Base-by-base conservation (phyloP, 1,139 yeast species). In the Debaryomycetaceae sp. region DNA sequence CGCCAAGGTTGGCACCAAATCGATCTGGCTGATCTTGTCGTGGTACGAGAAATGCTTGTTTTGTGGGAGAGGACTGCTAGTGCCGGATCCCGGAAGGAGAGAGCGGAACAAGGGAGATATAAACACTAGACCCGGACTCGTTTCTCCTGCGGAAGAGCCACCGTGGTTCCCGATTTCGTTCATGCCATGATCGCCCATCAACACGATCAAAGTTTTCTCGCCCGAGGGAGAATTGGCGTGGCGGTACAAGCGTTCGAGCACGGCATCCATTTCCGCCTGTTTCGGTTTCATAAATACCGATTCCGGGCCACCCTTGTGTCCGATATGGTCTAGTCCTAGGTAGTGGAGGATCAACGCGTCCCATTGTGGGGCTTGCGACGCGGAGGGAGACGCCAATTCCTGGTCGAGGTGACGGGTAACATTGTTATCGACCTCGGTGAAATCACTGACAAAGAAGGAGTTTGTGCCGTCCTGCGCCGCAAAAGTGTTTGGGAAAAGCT, bases 101-200 rank as follows among this genome's bases (percentile, higher is more conserved):
- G 41, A 35, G 24, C 58, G 37, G 33, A 86, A 67, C 40, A 68
- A 68, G 4, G 76, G 71, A 0, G 95, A 78, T 2, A 81, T 56
- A 28, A 90, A 64, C 1, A 77, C 56, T 45, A 90, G 45, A 0
- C 81, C 96, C 1, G 98, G 78, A 15, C 86, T 79, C 0, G 96
- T 90, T 50, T 90, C 98, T 1, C 96, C 95, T 0, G 66, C 53
- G 0, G 95, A 81, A 0, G 96, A 82, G 1, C 96, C 98, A 10
- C 98, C 98, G 49, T 90, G 98, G 43, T 90, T 90, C 0, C 98
- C 98, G 3, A 77, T 72, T 29, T 77, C 83, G 44, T 82, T 83
- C 97, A 87, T 87, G 2, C 97, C 97, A 51, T 87, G 97, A 45
- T 87, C 97, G 1, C 98, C 98, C 60, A 83, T 60, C 1, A 90